These are phyloP conservation scores for Escallonia rubra DNA, from an alignment of 129 eudicot species.

Conservation along the genomic window DNA sequence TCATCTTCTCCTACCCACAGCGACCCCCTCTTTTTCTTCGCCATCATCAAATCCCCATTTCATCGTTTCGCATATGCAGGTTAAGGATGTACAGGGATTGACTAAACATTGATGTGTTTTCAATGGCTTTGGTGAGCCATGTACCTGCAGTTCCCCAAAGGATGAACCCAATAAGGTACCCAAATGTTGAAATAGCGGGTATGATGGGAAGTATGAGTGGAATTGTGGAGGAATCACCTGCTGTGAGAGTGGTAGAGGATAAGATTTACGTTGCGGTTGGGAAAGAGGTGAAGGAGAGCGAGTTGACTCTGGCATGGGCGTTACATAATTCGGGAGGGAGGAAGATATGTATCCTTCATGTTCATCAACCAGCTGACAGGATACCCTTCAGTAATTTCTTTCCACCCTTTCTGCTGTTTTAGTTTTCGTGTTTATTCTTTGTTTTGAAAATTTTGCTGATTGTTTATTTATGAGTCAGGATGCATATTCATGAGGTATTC, in stretches of 20 bases:
- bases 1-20: background rate
- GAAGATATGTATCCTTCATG: conserved; percentile 63
- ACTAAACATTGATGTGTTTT: background rate
- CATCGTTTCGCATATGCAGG: background rate
- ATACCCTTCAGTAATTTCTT: conserved; percentile 44
- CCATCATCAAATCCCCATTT: background rate
- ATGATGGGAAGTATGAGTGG: conserved; percentile 28
- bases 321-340: conserved; percentile 50
- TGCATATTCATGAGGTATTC: no score
- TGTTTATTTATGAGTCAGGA: background rate
- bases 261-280: conserved; percentile 60
- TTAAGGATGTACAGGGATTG: no score
- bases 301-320: conserved; percentile 56
- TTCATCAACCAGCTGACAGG: conserved; percentile 78
- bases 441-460: background rate
- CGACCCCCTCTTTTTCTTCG: background rate
- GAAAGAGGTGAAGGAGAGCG: conserved; percentile 55
- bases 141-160: conserved; percentile 12
- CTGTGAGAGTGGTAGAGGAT: conserved; percentile 28
- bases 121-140: conserved; percentile 27
- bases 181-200: conserved; percentile 26
- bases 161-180: conserved; percentile 24
- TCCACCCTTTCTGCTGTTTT: background rate
- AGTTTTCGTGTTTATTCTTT: background rate
- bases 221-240: conserved; percentile 22